Percentiles rank a stretch among this genome's conserved stretches.
Evolutionary conservation across 495 filamentous ascomycete species (phyloP).

Genomic region (Niebla homalea): DNA sequence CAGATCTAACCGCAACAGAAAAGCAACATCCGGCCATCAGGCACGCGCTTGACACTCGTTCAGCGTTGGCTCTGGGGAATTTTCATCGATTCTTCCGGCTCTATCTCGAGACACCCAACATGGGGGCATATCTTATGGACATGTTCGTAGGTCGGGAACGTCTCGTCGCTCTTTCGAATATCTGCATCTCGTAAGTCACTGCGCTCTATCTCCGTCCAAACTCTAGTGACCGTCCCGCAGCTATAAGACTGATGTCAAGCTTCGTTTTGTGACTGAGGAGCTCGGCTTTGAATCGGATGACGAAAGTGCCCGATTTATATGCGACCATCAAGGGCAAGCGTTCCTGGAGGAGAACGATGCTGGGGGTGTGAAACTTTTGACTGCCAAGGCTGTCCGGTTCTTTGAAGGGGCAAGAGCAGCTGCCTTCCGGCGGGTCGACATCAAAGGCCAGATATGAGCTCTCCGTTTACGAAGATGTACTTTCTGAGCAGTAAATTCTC

Average conservation of each 20-base stretch:
- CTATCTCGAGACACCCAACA: conserved; percentile 87
- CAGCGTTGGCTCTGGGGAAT: conserved; percentile 82
- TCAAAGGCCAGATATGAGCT: conserved; percentile 90
- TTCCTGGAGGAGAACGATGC: conserved; percentile 62
- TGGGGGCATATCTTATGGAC: conserved; percentile 98
- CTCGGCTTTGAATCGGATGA: conserved; percentile 88
- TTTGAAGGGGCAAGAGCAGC: conserved; percentile 60
- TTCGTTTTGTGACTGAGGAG: conserved; percentile 89
- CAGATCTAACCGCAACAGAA: conserved; percentile 95
- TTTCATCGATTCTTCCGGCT: conserved; percentile 95
- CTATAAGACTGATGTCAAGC: conserved; percentile 77
- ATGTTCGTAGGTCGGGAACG: conserved; percentile 95
- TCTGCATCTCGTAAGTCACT: conserved; percentile 83
- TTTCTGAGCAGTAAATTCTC: too few species aligned
- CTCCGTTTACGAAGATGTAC: background rate
- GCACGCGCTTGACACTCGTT: conserved; percentile 85
- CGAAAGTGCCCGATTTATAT: conserved; percentile 79
- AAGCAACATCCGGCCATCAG: conserved; percentile 71
- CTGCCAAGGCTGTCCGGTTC: conserved; percentile 52
- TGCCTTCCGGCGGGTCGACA: conserved; percentile 79
- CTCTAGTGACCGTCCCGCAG: conserved; percentile 38
- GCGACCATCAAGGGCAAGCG: conserved; percentile 57
- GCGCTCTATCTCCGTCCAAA: background rate
- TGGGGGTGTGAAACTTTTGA: conserved; percentile 58
- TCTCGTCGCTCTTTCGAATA: conserved; percentile 72